Conservation (phyloP, 2,329 filamentous ascomycete species). For the Fusarium mangiferae region DNA sequence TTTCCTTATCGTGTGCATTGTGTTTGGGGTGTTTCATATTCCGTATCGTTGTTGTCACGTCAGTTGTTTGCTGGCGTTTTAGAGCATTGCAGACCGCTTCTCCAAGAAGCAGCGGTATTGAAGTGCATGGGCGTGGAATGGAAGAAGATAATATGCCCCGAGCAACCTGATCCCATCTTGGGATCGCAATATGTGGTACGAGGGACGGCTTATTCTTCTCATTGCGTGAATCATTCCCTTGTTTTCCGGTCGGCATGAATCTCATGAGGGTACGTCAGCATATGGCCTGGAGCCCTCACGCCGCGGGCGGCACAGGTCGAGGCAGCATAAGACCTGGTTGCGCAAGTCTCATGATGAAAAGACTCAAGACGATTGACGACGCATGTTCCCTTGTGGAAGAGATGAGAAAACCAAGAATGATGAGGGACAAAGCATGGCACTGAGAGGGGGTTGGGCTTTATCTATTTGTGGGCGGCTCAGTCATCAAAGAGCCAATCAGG, state of each 20-base stretch:
- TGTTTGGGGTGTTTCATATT: neutral
- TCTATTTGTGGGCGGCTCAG: constrained; percentile 16
- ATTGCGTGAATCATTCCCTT: neutral
- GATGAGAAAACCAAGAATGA: neutral
- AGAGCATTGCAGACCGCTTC: neutral
- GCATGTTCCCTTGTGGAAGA: neutral
- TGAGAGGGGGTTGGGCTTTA: constrained; percentile 27
- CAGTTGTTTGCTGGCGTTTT: neutral
- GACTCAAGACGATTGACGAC: neutral
- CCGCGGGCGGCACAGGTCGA: neutral
- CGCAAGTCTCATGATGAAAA: neutral
- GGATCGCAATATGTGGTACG: neutral
- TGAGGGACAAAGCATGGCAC: constrained; percentile 16
- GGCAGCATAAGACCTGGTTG: neutral
- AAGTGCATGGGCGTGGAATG: neutral
- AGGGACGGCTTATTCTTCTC: neutral
- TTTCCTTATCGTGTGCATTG: neutral
- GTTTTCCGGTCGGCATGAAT: neutral
- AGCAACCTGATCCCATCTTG: neutral
- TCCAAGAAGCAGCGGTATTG: neutral
- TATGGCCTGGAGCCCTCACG: neutral
- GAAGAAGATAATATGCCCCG: neutral
- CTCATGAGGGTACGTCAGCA: neutral
- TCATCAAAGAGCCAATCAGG: constrained; percentile 17
- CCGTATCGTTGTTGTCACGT: neutral